These are phyloP conservation scores for Phycomyces nitens DNA, from an alignment of 192 early-diverging fungal species.

Conservation along the genomic window DNA sequence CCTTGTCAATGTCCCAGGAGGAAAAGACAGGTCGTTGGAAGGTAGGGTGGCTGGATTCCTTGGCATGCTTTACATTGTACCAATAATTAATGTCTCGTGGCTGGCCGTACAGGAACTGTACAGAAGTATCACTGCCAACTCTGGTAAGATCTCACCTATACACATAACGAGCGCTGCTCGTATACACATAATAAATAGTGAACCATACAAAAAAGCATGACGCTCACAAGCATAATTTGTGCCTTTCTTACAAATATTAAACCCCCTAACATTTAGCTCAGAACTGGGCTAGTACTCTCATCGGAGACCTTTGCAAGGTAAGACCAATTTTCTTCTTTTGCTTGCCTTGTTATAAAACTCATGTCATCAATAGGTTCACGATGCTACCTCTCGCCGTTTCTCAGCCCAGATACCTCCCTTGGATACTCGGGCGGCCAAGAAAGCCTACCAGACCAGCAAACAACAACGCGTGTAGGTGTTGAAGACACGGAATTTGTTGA, in stretches of 20 bases:
- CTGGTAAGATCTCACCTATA: conserved; percentile 22
- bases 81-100: neutral
- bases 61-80: no score
- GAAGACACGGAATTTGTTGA: neutral
- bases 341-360: neutral
- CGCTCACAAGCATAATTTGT: no score
- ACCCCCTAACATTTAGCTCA: no score
- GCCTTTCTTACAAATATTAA: neutral
- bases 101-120: conserved; percentile 42
- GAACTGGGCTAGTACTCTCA: conserved; percentile 64
- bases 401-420: conserved; percentile 46
- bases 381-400: conserved; percentile 45
- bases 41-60: neutral
- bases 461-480: conserved; percentile 46
- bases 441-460: conserved; percentile 22
- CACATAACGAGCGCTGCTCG: no score
- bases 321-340: neutral
- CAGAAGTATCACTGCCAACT: conserved; percentile 63
- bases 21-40: conserved; percentile 77
- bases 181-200: neutral
- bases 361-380: conserved; percentile 22
- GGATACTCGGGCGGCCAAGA: conserved; percentile 25
- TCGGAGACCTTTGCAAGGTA: conserved; percentile 50
- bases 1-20: conserved; percentile 74
- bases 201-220: no score